Percentiles rank a stretch among this genome's conserved stretches.
Conservation (phyloP, 805 yeast genomes). For the Maudiozyma pseudohumilis region DNA sequence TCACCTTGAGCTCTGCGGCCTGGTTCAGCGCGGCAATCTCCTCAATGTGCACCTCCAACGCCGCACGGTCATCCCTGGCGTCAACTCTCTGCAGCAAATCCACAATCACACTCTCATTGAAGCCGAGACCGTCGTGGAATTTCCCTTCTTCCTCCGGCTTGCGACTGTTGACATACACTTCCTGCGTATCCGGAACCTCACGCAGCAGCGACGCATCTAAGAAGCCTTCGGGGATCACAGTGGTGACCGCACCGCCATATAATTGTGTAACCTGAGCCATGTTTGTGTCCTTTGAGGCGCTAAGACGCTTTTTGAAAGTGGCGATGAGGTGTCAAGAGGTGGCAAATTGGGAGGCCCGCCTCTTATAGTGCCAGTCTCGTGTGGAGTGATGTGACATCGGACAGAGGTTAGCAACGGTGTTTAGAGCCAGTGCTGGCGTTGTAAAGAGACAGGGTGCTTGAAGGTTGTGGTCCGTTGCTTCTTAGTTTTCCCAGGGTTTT, state of each 20-base stretch:
- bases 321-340: no score
- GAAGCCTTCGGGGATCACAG: conserved; percentile 47
- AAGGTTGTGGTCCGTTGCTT: no score
- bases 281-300: no score
- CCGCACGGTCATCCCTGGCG: conserved; percentile 30
- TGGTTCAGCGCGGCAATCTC: conserved; percentile 44
- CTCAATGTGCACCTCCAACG: conserved; percentile 42
- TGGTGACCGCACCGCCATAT: conserved; percentile 77
- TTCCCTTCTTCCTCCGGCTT: conserved; percentile 22
- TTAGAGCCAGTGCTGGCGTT: no score
- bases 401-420: no score
- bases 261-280: conserved; percentile 23
- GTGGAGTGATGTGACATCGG: no score
- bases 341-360: no score
- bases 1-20: conserved; percentile 24
- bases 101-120: conserved; percentile 50
- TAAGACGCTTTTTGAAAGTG: no score
- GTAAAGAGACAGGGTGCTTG: no score
- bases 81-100: conserved; percentile 51
- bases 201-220: conserved; percentile 72
- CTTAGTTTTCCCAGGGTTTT: no score
- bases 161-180: conserved; percentile 56
- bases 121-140: conserved; percentile 29
- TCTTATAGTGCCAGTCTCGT: no score
- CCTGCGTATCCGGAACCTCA: conserved; percentile 89